Conservation (phyloP, 1,284 basidiomycete species). For the Rhodotorula sp. region DNA sequence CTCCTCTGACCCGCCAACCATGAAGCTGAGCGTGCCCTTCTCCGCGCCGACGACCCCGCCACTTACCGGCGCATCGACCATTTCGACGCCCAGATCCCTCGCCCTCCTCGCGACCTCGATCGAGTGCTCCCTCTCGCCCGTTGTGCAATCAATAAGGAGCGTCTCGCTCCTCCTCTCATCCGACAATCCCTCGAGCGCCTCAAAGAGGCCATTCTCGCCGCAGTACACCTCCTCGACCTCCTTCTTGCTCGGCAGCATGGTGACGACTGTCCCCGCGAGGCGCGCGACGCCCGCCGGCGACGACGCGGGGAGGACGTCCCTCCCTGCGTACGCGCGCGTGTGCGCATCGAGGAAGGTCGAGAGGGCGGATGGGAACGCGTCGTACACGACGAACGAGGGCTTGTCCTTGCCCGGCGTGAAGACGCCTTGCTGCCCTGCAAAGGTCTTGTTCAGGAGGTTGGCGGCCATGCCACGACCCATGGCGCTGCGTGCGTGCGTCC, state of each 20-base stretch:
- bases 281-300: conserved; percentile 53
- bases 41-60: conserved; percentile 84
- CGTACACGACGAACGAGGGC: conserved; percentile 68
- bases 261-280: conserved; percentile 54
- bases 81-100: conserved; percentile 60
- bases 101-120: conserved; percentile 61
- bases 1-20: conserved; percentile 72
- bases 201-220: conserved; percentile 42
- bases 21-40: conserved; percentile 81
- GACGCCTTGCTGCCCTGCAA: conserved; percentile 30
- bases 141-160: conserved; percentile 83
- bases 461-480: conserved; percentile 84
- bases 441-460: conserved; percentile 59
- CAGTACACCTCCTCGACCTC: conserved; percentile 55
- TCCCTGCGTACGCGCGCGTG: conserved; percentile 42
- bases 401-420: conserved; percentile 13
- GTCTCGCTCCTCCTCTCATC: conserved; percentile 51
- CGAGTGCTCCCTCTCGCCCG: conserved; percentile 74
- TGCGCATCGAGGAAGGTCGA: conserved; percentile 59
- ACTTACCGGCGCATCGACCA: conserved; percentile 89
- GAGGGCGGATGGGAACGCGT: conserved; percentile 66
- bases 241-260: conserved; percentile 56
- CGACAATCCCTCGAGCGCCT: conserved; percentile 30
- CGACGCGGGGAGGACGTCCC: conserved; percentile 47
- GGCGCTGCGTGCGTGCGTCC: conserved; percentile 8